Evolutionary conservation across 352 stramenopile species (phyloP).

Genomic region (Globisporangium yorkense): DNA sequence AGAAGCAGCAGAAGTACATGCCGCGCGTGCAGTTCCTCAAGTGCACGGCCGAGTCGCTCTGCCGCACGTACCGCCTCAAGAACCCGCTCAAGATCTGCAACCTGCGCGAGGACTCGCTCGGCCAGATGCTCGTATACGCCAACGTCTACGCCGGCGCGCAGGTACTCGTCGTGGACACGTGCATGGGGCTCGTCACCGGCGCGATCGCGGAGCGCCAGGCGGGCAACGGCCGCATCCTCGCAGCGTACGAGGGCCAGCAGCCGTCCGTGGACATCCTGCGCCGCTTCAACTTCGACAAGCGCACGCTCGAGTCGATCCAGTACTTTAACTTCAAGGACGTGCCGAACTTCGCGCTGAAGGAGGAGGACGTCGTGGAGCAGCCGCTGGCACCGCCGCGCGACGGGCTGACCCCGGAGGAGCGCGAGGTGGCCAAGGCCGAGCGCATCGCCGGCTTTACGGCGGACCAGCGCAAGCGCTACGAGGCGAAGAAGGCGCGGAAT

Average conservation of each 20-base stretch:
- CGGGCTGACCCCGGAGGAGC: constrained; percentile 52
- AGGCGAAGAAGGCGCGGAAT: constrained; percentile 72
- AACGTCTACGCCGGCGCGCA: constrained; percentile 89
- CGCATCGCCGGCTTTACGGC: constrained; percentile 80
- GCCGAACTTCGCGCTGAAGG: constrained; percentile 31
- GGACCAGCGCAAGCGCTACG: constrained; percentile 71
- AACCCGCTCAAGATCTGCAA: constrained; percentile 89
- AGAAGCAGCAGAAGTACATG: constrained; percentile 94
- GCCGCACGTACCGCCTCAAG: constrained; percentile 85
- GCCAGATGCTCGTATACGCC: constrained; percentile 89
- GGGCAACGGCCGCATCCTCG: constrained; percentile 66
- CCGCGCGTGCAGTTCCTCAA: constrained; percentile 76
- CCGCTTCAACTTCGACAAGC: constrained; percentile 85
- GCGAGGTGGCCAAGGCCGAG: constrained; percentile 53
- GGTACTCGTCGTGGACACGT: constrained; percentile 91
- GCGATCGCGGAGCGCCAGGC: constrained; percentile 81
- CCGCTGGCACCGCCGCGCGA: constrained; percentile 37
- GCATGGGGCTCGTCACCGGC: constrained; percentile 89
- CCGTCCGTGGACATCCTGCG: constrained; percentile 68
- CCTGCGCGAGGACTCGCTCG: constrained; percentile 91
- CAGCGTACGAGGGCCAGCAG: constrained; percentile 71
- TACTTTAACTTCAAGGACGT: constrained; percentile 69
- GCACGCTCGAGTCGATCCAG: constrained; percentile 67
- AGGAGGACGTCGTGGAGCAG: constrained; percentile 44
- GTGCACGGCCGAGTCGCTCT: constrained; percentile 88